Percentiles rank a stretch among this genome's conserved stretches.
Conservation (phyloP, 179 eudicot genomes). For the Dionaea muscipula region DNA sequence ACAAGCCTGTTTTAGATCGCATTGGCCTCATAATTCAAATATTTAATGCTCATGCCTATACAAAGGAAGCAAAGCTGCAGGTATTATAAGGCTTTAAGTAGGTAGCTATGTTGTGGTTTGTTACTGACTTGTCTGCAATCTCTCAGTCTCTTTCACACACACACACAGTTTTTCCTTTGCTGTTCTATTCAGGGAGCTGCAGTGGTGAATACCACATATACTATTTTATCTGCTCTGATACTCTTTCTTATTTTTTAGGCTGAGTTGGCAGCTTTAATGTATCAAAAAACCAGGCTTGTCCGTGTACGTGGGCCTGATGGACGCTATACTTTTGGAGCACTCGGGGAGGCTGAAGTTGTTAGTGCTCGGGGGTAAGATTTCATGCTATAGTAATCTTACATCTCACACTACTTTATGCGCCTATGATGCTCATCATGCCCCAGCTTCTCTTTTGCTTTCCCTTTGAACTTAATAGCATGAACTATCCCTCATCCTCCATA, state of each 20-base stretch:
- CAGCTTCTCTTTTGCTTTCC: neutral
- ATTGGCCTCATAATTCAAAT: constrained; percentile 87
- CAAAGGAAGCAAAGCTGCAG: constrained; percentile 97
- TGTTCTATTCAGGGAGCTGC: too few species aligned
- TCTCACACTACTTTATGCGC: neutral
- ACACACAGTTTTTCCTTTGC: too few species aligned
- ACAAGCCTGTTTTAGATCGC: constrained; percentile 80
- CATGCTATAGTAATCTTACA: neutral
- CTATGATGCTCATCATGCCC: neutral
- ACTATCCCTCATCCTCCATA: too few species aligned
- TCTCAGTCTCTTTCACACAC: too few species aligned
- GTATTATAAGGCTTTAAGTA: constrained; percentile 12
- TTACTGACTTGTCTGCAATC: neutral
- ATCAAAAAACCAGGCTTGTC: constrained; percentile 77
- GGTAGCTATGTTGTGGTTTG: neutral
- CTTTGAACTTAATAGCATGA: too few species aligned
- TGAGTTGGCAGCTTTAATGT: constrained; percentile 93
- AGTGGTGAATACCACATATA: neutral
- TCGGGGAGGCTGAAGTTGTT: constrained; percentile 92
- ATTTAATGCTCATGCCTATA: constrained; percentile 92
- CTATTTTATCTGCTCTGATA: neutral
- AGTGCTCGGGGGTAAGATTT: constrained; percentile 88
- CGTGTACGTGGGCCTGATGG: constrained; percentile 74
- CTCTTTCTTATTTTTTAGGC: constrained; percentile 39
- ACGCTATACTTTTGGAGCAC: constrained; percentile 60